Evolutionary conservation across 2,329 filamentous ascomycete genomes (phyloP).

Genomic region (Aureobasidium sp.): DNA sequence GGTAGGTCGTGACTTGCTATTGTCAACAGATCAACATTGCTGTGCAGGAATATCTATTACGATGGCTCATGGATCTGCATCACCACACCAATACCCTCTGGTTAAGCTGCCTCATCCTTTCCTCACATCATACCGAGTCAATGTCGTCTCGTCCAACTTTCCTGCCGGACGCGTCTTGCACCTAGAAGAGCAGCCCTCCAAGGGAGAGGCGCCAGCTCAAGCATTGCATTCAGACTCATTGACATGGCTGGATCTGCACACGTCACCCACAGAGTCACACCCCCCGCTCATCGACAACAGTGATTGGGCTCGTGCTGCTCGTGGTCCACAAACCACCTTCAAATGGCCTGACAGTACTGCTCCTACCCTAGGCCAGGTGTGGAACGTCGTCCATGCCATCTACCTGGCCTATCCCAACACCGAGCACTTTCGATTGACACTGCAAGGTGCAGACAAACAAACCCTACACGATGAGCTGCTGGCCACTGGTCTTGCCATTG

Average conservation of each 20-base stretch:
- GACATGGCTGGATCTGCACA: conserved; percentile 30
- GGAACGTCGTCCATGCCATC: conserved; percentile 39
- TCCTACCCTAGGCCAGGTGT: conserved; percentile 38
- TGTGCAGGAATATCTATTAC: not conserved
- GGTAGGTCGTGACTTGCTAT: not conserved
- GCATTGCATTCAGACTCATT: conserved; percentile 31
- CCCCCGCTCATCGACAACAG: conserved; percentile 25
- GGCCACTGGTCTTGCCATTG: conserved; percentile 33
- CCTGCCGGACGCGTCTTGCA: conserved; percentile 24
- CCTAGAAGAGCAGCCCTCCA: conserved; percentile 27
- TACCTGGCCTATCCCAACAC: conserved; percentile 34
- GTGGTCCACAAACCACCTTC: conserved; percentile 34
- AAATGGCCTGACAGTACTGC: conserved; percentile 29
- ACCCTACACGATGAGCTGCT: conserved; percentile 33
- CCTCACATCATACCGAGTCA: conserved; percentile 35
- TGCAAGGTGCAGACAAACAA: conserved; percentile 29
- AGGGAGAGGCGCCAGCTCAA: conserved; percentile 26
- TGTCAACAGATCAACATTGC: not conserved
- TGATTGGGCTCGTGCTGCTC: conserved; percentile 36
- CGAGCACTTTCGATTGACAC: conserved; percentile 36
- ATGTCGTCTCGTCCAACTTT: conserved; percentile 20
- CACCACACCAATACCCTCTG: conserved; percentile 13
- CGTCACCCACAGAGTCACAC: conserved; percentile 16
- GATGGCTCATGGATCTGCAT: not conserved
- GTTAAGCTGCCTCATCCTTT: conserved; percentile 41